These are phyloP conservation scores for Encephalitozoon romaleae DNA, from an alignment of 371 early-diverging fungal genomes.

Conservation along the genomic window DNA sequence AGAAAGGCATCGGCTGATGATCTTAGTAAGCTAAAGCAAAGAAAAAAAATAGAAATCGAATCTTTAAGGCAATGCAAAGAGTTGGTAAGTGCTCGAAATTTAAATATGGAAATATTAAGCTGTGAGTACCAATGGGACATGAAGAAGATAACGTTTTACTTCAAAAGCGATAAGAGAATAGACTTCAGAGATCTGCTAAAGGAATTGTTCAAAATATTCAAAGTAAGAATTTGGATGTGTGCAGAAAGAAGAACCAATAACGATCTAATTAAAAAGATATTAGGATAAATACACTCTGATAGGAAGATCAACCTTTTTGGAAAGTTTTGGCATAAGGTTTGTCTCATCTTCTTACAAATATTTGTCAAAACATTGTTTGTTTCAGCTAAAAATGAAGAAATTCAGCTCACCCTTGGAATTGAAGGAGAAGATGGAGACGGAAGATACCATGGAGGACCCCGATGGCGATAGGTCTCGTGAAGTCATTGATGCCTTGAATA, in stretches of 20 bases:
- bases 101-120: constrained; percentile 57
- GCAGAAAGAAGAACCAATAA: constrained; percentile 47
- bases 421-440: background rate
- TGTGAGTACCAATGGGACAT: constrained; percentile 62
- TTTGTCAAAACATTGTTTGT: background rate
- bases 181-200: constrained; percentile 94
- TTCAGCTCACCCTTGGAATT: background rate
- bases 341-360: background rate
- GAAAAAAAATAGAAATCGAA: constrained; percentile 41
- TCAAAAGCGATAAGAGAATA: constrained; percentile 65
- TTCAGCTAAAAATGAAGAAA: background rate
- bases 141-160: constrained; percentile 61
- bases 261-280: constrained; percentile 7
- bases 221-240: constrained; percentile 94
- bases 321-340: background rate
- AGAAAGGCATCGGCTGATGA: constrained; percentile 53
- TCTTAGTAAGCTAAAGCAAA: constrained; percentile 39
- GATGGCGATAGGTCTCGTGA: background rate
- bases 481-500: background rate
- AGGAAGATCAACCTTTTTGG: background rate
- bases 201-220: constrained; percentile 91
- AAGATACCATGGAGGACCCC: background rate
- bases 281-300: background rate
- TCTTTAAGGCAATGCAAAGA: constrained; percentile 50
- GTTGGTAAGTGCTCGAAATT: constrained; percentile 27